Conservation (phyloP, 2,329 filamentous ascomycete species). For the Chaetomium sp. region DNA sequence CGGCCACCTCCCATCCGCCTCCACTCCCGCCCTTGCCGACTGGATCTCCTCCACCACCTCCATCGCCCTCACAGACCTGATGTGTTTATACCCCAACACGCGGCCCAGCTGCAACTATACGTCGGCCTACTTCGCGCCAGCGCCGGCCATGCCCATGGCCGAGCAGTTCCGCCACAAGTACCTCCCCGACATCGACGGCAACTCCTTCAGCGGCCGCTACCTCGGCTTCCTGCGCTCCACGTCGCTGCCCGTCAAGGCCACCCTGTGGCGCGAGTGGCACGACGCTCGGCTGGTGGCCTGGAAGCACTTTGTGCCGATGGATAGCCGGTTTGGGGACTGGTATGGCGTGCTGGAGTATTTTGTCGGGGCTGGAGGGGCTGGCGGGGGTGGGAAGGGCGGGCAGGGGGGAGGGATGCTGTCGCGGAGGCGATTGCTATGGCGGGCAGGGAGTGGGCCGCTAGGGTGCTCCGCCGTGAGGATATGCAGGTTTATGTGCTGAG, state of each 20-base stretch:
- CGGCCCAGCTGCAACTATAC: conserved; percentile 52
- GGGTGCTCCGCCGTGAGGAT: conserved; percentile 68
- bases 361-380: conserved; percentile 52
- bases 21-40: conserved; percentile 43
- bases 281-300: conserved; percentile 72
- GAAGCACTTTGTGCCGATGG: conserved; percentile 81
- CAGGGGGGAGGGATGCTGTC: conserved; percentile 54
- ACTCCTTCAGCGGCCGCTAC: conserved; percentile 69
- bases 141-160: conserved; percentile 38
- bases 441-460: conserved; percentile 69
- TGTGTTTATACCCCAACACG: conserved; percentile 48
- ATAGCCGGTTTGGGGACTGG: conserved; percentile 71
- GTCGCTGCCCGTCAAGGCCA: conserved; percentile 74
- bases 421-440: conserved; percentile 66
- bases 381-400: not conserved
- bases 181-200: conserved; percentile 76
- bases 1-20: not conserved
- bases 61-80: conserved; percentile 57
- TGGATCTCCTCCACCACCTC: conserved; percentile 56
- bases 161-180: conserved; percentile 66
- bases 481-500: conserved; percentile 72
- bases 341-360: conserved; percentile 77
- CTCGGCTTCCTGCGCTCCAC: conserved; percentile 69
- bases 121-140: conserved; percentile 48
- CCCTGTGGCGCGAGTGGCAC: conserved; percentile 80